A percentile compares a stretch with the other conserved stretches of the same genome.
Conservation (phyloP, 768 basidiomycete genomes). For the Phylloporus sp. region DNA sequence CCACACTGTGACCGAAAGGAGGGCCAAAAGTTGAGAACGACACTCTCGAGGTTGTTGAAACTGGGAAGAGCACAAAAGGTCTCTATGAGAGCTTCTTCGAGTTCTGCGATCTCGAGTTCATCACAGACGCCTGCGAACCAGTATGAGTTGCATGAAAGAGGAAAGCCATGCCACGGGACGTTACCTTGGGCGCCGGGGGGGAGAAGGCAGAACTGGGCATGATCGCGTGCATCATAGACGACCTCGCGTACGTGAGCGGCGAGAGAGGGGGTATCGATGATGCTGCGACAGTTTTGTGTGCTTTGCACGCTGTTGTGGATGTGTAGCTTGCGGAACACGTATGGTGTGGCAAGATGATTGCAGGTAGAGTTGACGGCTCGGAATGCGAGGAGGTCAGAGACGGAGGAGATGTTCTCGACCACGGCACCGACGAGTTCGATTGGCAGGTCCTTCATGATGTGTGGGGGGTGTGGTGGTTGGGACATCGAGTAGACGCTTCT, state of each 20-base stretch:
- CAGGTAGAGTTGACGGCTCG: conserved; percentile 26
- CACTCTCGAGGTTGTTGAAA: conserved; percentile 18
- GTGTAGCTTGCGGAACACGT: conserved; percentile 20
- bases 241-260: conserved; percentile 24
- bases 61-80: conserved; percentile 18
- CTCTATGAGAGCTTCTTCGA: conserved; percentile 28
- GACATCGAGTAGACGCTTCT: not conserved
- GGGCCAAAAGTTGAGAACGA: conserved; percentile 30
- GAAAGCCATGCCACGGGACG: not conserved
- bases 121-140: conserved; percentile 17
- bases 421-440: conserved; percentile 26
- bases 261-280: conserved; percentile 21
- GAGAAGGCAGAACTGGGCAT: conserved; percentile 21
- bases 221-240: conserved; percentile 28
- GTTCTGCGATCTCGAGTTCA: conserved; percentile 29
- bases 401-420: conserved; percentile 20
- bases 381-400: conserved; percentile 25
- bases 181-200: conserved; percentile 14
- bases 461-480: not conserved
- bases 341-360: conserved; percentile 24
- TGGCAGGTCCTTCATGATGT: conserved; percentile 23
- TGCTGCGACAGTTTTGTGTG: conserved; percentile 20
- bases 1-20: conserved; percentile 24
- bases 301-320: conserved; percentile 25
- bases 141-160: not conserved